These are phyloP conservation scores for Hysterangium stoloniferum DNA, from an alignment of 768 basidiomycete species.

Conservation along the genomic window DNA sequence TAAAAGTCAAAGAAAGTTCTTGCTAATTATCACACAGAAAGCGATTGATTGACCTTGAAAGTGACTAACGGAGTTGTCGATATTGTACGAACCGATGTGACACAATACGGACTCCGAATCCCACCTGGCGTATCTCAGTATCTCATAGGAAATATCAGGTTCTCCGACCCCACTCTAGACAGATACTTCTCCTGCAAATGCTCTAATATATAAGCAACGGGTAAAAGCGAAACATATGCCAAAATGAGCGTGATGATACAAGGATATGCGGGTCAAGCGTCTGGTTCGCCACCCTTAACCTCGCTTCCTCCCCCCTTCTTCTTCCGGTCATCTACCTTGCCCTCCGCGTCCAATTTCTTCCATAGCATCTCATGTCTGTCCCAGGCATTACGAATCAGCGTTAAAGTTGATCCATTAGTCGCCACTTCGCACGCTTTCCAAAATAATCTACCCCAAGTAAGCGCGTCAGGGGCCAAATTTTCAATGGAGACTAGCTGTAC, in stretches of 20 bases:
- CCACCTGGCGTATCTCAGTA: too few relatives aligned
- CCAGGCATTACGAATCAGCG: constrained; percentile 11
- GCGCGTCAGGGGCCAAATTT: background rate
- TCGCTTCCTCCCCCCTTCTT: constrained; percentile 5
- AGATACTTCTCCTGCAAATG: too few relatives aligned
- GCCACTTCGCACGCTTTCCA: constrained; percentile 7
- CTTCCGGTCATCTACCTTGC: constrained; percentile 6
- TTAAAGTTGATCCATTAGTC: constrained; percentile 9
- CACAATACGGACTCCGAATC: too few relatives aligned
- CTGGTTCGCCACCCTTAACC: background rate
- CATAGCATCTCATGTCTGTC: constrained; percentile 6
- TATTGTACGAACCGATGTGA: too few relatives aligned
- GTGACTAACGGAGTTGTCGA: too few relatives aligned
- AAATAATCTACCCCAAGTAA: background rate
- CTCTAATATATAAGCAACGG: background rate
- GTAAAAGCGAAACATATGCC: background rate
- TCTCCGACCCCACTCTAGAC: too few relatives aligned
- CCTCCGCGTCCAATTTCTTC: constrained; percentile 8
- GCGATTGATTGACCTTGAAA: constrained; percentile 2
- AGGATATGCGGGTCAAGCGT: background rate
- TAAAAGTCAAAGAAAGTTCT: too few relatives aligned
- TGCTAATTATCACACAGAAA: constrained; percentile 1
- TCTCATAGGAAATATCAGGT: too few relatives aligned
- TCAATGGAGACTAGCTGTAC: background rate
- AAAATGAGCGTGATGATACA: background rate